Evolutionary conservation across 192 early-diverging fungal species (phyloP).

Genomic region (Entophlyctis luteolus): DNA sequence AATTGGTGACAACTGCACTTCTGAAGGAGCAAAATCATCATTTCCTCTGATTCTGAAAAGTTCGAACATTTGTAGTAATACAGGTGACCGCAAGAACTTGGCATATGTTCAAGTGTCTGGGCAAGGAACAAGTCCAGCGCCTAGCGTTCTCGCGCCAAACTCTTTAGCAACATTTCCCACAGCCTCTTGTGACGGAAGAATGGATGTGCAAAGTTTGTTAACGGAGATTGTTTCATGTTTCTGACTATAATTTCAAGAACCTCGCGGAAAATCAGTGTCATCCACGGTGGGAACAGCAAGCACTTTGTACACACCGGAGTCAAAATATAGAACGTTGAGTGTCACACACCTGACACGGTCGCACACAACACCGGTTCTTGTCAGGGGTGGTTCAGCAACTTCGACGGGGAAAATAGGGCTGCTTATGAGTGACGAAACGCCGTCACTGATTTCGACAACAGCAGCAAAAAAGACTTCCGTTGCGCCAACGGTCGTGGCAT

Average conservation of each 20-base stretch:
- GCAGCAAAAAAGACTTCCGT: background rate
- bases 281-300: slow-evolving; percentile 1
- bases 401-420: background rate
- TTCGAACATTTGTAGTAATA: slow-evolving; percentile 18
- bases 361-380: slow-evolving; percentile 6
- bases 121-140: background rate
- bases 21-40: too few species aligned
- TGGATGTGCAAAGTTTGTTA: too few species aligned
- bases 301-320: slow-evolving; percentile 5
- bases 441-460: background rate
- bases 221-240: too few species aligned
- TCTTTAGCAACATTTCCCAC: background rate
- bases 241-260: background rate
- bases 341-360: background rate
- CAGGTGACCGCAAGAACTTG: background rate
- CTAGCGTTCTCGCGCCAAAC: background rate
- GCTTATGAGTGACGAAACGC: background rate
- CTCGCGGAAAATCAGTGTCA: background rate
- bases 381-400: background rate
- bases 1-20: too few species aligned
- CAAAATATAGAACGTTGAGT: background rate
- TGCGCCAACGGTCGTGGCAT: background rate
- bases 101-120: background rate
- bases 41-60: slow-evolving; percentile 49
- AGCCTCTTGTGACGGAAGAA: slow-evolving; percentile 17